These are phyloP conservation scores for Hsuehochloa calcarea DNA, from an alignment of 176 grass and related monocot species.

Conservation along the genomic window DNA sequence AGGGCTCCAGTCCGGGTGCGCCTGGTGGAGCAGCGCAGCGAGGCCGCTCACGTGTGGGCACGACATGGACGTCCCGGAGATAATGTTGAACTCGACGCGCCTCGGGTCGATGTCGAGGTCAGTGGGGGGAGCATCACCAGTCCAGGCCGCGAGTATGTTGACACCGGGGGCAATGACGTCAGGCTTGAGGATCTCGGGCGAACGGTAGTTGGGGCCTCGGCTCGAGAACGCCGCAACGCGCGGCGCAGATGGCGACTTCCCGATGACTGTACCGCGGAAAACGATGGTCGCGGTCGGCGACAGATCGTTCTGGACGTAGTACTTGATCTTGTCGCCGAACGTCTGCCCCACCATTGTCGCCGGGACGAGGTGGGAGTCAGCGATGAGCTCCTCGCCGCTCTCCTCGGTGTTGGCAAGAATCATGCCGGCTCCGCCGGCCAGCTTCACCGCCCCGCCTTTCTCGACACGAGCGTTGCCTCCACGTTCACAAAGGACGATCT, in stretches of 20 bases:
- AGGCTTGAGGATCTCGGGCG: slow-evolving; percentile 76
- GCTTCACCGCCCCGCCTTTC: slow-evolving; percentile 63
- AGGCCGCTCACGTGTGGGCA: slow-evolving; percentile 89
- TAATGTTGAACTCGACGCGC: slow-evolving; percentile 85
- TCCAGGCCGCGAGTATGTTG: slow-evolving; percentile 83
- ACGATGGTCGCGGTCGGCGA: slow-evolving; percentile 73
- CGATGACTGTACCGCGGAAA: slow-evolving; percentile 74
- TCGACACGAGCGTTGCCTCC: slow-evolving; percentile 62
- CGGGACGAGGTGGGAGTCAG: slow-evolving; percentile 82
- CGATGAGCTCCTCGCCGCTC: slow-evolving; percentile 82
- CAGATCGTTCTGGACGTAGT: slow-evolving; percentile 52
- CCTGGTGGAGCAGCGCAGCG: slow-evolving; percentile 61
- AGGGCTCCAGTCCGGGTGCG: slow-evolving; percentile 70
- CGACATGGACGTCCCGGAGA: slow-evolving; percentile 87
- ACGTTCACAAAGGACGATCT: slow-evolving; percentile 77
- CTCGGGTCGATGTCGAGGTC: slow-evolving; percentile 70
- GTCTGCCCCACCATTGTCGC: slow-evolving; percentile 75
- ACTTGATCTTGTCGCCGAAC: slow-evolving; percentile 62
- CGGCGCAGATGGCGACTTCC: slow-evolving; percentile 52
- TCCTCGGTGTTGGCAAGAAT: slow-evolving; percentile 69
- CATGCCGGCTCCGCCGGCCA: slow-evolving; percentile 63
- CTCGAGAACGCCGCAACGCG: slow-evolving; percentile 73
- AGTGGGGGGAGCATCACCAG: slow-evolving; percentile 56
- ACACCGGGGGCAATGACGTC: slow-evolving; percentile 82
- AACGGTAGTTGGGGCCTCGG: slow-evolving; percentile 74